phyloP scores from a whole-genome alignment of 1,139 yeast species.

The Zygoascus sp. region DNA sequence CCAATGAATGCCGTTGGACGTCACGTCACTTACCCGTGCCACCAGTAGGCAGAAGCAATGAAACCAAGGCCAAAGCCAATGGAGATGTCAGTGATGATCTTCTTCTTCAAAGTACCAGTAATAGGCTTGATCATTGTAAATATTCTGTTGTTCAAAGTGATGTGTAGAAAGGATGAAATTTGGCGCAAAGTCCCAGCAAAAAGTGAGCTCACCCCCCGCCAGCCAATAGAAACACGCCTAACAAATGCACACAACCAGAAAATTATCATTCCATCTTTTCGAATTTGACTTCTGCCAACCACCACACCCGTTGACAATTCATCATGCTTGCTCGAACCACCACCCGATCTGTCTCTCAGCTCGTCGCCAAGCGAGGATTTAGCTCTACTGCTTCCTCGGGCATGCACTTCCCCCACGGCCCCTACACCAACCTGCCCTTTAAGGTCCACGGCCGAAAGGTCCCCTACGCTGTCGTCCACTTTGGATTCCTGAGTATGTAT shows the following conservation, averaged over 20 bases:
- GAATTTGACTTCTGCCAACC: constrained; percentile 2
- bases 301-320: constrained; percentile 4
- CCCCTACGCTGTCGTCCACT: constrained; percentile 78
- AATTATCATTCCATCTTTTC: constrained; percentile 11
- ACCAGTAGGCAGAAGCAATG: constrained; percentile 57
- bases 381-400: constrained; percentile 23
- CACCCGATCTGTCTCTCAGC: constrained; percentile 8
- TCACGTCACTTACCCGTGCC: constrained; percentile 53
- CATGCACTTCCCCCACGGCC: constrained; percentile 60
- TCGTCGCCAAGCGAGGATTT: constrained; percentile 15
- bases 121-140: constrained; percentile 76
- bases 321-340: constrained; percentile 21
- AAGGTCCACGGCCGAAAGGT: constrained; percentile 86
- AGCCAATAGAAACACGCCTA: constrained; percentile 11
- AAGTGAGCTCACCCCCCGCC: neutral
- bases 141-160: constrained; percentile 11
- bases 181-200: neutral
- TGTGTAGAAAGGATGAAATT: constrained; percentile 7
- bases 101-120: constrained; percentile 77
- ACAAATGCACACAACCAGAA: constrained; percentile 5
- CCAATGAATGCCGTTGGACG: too few species aligned
- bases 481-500: constrained; percentile 63
- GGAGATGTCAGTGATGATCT: constrained; percentile 73
- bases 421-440: constrained; percentile 90
- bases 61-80: constrained; percentile 42